Evolutionary conservation across 1,284 basidiomycete genomes (phyloP), one percentile per base, ranked within the genome.

Genomic region (Amylostereum areolatum): DNA sequence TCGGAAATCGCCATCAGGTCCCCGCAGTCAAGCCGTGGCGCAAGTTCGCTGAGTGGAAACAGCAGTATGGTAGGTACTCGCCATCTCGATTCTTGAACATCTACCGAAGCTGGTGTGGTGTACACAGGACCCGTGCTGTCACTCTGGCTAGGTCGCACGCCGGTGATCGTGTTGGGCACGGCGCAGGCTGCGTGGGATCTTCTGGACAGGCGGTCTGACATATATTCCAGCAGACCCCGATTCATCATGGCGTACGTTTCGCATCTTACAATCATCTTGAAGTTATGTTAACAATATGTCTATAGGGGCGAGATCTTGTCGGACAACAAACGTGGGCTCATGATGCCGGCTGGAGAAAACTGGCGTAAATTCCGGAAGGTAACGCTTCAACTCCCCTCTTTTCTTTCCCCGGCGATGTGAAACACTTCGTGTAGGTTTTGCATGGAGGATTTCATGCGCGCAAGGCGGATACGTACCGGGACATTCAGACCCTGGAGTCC

Each of bases 331-430:
- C 70, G 76, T 18, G 75, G 76, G 0, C 59, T 78, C 9, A 73
- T 79, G 74, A 65, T 73, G 10, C 69, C 70, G 1, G 70, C 74
- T 50, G 67, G 66, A 34, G 70, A 74, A 6, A 54, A 55, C 4
- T 80, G 77, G 77, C 63, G 74, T 12, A 70, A 65, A 58, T 80
- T 74, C 72, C 69, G 77, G 10, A 76, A 73, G 63, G 75, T 73
- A 31, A 18, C 47, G 52, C n/a, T 2, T 5, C 10, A 24, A 32
- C 3, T 29, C 35, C 27, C 25, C 10, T 39, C 11, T 24, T 43
- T 39, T 46, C 24, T 35, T 28, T 10, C 28, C 39, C 18, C 27
- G 25, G n/a, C 3, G 32, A 33, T 11, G 36, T n/a, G n/a, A 10
- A 44, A 6, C 9, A 25, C 40, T 24, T 9, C 46, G 4, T 4